phyloP scores from a whole-genome alignment of 2,329 filamentous ascomycete genomes.

The Colletotrichum noveboracense region DNA sequence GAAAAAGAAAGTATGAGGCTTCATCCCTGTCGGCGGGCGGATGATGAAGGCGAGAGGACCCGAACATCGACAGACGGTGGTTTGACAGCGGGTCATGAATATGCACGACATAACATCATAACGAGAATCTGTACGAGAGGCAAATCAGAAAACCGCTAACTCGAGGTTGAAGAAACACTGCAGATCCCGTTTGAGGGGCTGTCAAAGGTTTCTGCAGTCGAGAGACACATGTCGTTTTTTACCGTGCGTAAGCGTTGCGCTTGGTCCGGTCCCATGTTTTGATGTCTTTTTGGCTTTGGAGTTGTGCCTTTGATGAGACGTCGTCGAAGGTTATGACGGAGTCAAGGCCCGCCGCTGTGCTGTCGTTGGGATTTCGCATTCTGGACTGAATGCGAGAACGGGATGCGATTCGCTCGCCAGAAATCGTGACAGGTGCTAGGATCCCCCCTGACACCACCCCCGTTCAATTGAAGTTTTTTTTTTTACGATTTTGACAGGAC shows the following conservation, averaged over 20 bases:
- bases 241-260: not conserved
- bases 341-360: slow-evolving; percentile 2
- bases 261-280: not conserved
- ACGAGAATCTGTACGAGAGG: slow-evolving; percentile 6
- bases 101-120: slow-evolving; percentile 15
- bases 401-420: slow-evolving; percentile 19
- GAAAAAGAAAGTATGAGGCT: not conserved
- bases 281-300: not conserved
- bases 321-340: not conserved
- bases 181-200: not conserved
- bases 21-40: not conserved
- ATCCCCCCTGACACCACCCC: not conserved
- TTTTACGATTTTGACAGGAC: slow-evolving; percentile 24
- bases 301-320: not conserved
- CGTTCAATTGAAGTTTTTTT: slow-evolving; percentile 7
- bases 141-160: not conserved
- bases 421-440: slow-evolving; percentile 18
- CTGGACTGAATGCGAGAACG: not conserved
- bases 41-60: not conserved
- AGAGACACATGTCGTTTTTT: not conserved
- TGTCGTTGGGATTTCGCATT: slow-evolving; percentile 8
- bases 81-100: slow-evolving; percentile 12
- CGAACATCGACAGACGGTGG: slow-evolving; percentile 18
- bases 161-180: not conserved
- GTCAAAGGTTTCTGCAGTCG: not conserved